These are phyloP conservation scores for Venturia oleaginea DNA, from an alignment of 2,329 filamentous ascomycete genomes.

Conservation along the genomic window DNA sequence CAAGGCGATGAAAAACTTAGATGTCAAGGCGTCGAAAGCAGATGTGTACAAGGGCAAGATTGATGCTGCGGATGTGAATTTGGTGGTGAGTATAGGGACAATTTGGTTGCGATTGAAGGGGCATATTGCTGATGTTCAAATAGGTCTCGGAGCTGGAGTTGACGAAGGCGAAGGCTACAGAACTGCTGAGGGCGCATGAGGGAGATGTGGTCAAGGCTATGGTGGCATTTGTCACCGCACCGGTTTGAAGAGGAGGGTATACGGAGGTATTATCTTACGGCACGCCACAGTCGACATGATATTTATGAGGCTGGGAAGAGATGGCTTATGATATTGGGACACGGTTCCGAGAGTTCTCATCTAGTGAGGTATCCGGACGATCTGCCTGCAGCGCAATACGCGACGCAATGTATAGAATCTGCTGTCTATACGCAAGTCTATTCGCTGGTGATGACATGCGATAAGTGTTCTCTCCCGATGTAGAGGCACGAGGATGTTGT, in stretches of 20 bases:
- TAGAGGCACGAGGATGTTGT: too few species aligned
- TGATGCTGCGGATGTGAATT: slow-evolving; percentile 58
- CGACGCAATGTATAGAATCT: too few species aligned
- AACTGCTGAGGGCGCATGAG: slow-evolving; percentile 62
- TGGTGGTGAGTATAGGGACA: slow-evolving; percentile 47
- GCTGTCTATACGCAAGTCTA: too few species aligned
- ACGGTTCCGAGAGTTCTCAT: too few species aligned
- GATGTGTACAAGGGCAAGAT: slow-evolving; percentile 56
- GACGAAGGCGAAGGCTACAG: slow-evolving; percentile 61
- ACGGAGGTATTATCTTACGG: neutral
- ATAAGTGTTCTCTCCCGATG: too few species aligned
- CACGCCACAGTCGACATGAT: too few species aligned
- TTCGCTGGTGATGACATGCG: too few species aligned
- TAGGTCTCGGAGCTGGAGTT: slow-evolving; percentile 65
- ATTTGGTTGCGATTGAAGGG: slow-evolving; percentile 15
- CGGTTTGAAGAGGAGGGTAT: slow-evolving; percentile 11
- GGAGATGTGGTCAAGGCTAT: slow-evolving; percentile 62
- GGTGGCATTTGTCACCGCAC: slow-evolving; percentile 44
- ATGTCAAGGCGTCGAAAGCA: slow-evolving; percentile 33
- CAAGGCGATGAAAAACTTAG: slow-evolving; percentile 61
- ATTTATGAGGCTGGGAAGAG: too few species aligned
- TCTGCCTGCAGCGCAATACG: too few species aligned
- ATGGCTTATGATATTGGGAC: too few species aligned
- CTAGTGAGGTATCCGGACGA: too few species aligned
- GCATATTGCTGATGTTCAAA: slow-evolving; percentile 16